Percentiles rank a stretch among this genome's conserved stretches.
Evolutionary conservation across 2,329 filamentous ascomycete species (phyloP).

Genomic region (Colletotrichum liriopes): DNA sequence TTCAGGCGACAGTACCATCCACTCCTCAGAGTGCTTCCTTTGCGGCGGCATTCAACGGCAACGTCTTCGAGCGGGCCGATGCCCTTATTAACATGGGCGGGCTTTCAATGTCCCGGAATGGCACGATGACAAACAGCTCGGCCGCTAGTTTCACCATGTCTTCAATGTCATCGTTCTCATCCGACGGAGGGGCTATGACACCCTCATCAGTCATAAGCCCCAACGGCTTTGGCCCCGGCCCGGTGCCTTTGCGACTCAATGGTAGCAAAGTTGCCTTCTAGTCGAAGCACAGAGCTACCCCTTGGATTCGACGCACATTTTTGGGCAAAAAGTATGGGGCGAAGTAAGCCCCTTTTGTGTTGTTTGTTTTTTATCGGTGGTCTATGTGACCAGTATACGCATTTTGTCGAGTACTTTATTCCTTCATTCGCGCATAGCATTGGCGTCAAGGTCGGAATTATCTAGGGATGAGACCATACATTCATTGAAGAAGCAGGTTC

Average conservation of each 20-base stretch:
- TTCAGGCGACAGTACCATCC: conserved; percentile 88
- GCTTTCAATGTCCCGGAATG: conserved; percentile 70
- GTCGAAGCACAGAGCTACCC: conserved; percentile 43
- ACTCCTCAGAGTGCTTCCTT: conserved; percentile 75
- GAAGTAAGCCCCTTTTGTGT: conserved; percentile 3
- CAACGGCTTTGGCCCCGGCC: conserved; percentile 47
- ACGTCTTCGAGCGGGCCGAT: conserved; percentile 74
- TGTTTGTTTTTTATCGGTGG: conserved; percentile 15
- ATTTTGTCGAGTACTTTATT: conserved; percentile 32
- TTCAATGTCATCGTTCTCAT: conserved; percentile 60
- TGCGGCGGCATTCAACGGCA: conserved; percentile 67
- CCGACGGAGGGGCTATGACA: conserved; percentile 54
- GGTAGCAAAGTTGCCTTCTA: conserved; percentile 57
- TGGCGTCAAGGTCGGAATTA: conserved; percentile 39
- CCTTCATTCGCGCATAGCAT: conserved; percentile 40
- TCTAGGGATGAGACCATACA: conserved; percentile 38
- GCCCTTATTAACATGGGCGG: conserved; percentile 72
- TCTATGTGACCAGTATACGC: conserved; percentile 25
- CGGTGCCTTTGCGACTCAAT: conserved; percentile 53
- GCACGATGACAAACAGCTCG: conserved; percentile 59
- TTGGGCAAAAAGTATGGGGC: conserved; percentile 25
- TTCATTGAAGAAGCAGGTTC: conserved; percentile 32
- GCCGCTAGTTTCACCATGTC: conserved; percentile 43
- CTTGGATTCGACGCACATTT: conserved; percentile 41
- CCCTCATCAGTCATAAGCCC: conserved; percentile 51